Evolutionary conservation across 225 moss, liverwort and hornwort genomes (phyloP), one percentile per base, ranked within the genome.

Genomic region (Sphagnum contortum): DNA sequence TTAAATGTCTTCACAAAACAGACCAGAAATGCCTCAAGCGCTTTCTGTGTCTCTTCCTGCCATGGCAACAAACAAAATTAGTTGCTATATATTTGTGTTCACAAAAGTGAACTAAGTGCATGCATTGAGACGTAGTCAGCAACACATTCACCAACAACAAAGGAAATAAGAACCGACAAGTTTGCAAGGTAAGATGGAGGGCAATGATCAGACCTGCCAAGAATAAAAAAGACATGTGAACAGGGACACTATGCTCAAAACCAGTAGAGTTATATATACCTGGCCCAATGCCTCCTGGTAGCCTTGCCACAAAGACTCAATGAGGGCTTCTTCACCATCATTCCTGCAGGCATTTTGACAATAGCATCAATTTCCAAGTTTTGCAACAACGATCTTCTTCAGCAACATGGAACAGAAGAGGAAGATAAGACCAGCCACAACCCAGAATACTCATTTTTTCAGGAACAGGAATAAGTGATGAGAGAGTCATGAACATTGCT

Each of bases 11-110:
- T 84, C 49, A 85, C 71, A 74, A 90, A 90, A 68, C 77, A 73
- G 9, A 64, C 81, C 63, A 90, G 69, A 74, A 90, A 90, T 14
- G 64, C 76, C 14, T 75, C 78, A 71, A 84, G 61, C 64, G 84
- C 82, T 76, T 76, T 80, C 67, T 87, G 83, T 76, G 80, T 82
- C 78, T 90, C 89, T 71, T 77, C 89, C 89, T 90, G 89, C 68
- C 62, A 77, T 60, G 49, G 8, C 29, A 50, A 48, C 6, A 52
- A 14, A n/a, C 47, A 49, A 12, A 49, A 6, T 29, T 29, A 29
- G 29, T 29, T 29, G 29, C 29, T 63, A 63, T 63, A 12, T 64
- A 51, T 29, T 45, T 4, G 12, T 49, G 65, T 48, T 9, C 65
- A 50, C 47, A 3, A 48, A 44, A 4, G 46, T 47, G 7, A 5